Base-by-base conservation (phyloP, 139 green algal genomes). In the Haematococcus sp. region DNA sequence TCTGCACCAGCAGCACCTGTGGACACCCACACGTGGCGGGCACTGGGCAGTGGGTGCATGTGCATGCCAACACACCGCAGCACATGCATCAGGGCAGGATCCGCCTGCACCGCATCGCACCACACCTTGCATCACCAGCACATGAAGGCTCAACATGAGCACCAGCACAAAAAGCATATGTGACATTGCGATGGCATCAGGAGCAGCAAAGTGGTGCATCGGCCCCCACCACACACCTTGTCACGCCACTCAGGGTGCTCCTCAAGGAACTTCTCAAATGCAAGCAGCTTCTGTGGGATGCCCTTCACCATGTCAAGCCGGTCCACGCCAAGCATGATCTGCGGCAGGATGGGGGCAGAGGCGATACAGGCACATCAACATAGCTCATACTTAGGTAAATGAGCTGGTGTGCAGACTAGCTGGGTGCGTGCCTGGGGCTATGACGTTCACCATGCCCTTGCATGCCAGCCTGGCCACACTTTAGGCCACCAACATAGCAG, bases 291-390 rank as follows among this genome's bases (percentile, higher is more conserved):
- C 84, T 98, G 95, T 0, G 96, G 96, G 56, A 99, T 99, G 82
- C 96, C 96, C 83, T 99, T 99, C 80, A 99, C 97, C 93, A 98
- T 98, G 89, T 99, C 96, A 65, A 99, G 83, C 30, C 96, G 86
- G 84, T 99, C 96, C 60, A 99, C 96, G 1, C 96, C 96, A 60
- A 99, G 83, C 96, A 99, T 98, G 33, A 99, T 91, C 88, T 94
- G 76, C 33, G 20, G 3, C n/a, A n/a, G 0, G 7, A 46, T 60
- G 15, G 28, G 31, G 59, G 23, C 32, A 66, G 65, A n/a, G n/a
- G n/a, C n/a, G n/a, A n/a, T n/a, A n/a, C n/a, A n/a, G n/a, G n/a
- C n/a, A n/a, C 33, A 49, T 19, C 31, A 68, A 22, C 60, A 68
- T n/a, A n/a, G 30, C 7, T n/a, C 30, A 31, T 30, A 32, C 63